Evolutionary conservation across 768 basidiomycete species (phyloP), one percentile per base, ranked within the genome.

Genomic region (Russula compacta): DNA sequence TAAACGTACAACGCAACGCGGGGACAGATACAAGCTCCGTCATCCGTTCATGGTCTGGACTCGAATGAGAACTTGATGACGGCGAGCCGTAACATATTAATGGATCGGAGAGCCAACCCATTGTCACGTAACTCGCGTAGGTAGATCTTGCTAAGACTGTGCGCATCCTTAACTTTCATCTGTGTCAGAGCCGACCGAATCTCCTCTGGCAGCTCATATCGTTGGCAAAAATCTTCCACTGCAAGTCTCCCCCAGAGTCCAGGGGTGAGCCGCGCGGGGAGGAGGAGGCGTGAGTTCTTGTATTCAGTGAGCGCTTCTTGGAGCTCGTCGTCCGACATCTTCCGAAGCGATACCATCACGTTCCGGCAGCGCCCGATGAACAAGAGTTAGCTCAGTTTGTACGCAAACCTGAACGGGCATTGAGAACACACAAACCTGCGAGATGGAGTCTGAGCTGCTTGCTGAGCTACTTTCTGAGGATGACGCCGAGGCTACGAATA

Each of bases 251-350:
- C 55, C 24, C 43, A 19, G 43, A 52, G 56, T 14, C 55, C 54
- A 19, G 55, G 60, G 35, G 48, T 44, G 36, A 61, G 60, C 29
- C 60, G 48, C 10, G 47, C 60, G 14, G 60, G 60, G 7, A 61
- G 54, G 29, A 61, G 55, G 36, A 61, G 55, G 43, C 55, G 55
- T n/a, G 60, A 39, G 9, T n/a, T 17, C 36, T 32, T 56, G 49
- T 61, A 36, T 15, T 61, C 49, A 7, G 42, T 43, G 15, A 61
- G 50, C 6, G 54, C 60, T 1, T 36, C 60, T 44, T 61, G 29
- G 14, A 61, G 49, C n/a, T 61, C 60, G 6, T 39, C 44, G 6
- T 61, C 60, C 15, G 56, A 57, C 60, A 61, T 61, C 60, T 61
- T 52, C 24, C 29, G 7, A 15, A 38, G 7, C 9, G 29, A 24